phyloP scores from a whole-genome alignment of 2,329 filamentous ascomycete genomes.

The Cladosporium austrohemisphaericum region DNA sequence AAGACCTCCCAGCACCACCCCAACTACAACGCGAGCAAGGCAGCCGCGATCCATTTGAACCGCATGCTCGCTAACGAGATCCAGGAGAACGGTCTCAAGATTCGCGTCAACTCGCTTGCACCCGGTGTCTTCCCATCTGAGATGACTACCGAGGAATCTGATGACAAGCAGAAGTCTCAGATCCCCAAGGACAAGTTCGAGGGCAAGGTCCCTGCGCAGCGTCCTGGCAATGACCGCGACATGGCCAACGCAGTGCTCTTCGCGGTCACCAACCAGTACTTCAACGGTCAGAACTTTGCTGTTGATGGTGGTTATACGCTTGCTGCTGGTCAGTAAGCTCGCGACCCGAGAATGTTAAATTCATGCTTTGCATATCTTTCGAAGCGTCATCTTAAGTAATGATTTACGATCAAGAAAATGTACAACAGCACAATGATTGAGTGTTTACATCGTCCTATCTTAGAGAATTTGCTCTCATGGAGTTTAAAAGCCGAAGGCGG shows the following conservation, averaged over 20 bases:
- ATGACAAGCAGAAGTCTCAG: conserved; percentile 52
- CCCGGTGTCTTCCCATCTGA: conserved; percentile 55
- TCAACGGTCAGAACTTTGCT: conserved; percentile 48
- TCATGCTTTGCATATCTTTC: too few relatives aligned
- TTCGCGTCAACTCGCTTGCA: conserved; percentile 56
- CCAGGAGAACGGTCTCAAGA: conserved; percentile 49
- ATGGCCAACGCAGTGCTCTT: conserved; percentile 58
- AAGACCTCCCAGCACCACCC: conserved; percentile 47
- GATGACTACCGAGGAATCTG: conserved; percentile 53
- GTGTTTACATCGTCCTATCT: too few relatives aligned
- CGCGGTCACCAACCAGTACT: conserved; percentile 47
- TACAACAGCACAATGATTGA: too few relatives aligned
- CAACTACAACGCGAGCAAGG: conserved; percentile 49
- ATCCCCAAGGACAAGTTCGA: conserved; percentile 52
- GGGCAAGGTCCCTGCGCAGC: conserved; percentile 46
- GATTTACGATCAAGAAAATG: too few relatives aligned
- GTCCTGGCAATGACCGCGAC: conserved; percentile 56
- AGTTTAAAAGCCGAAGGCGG: too few relatives aligned
- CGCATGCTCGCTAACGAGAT: conserved; percentile 54
- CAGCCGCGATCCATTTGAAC: conserved; percentile 52
- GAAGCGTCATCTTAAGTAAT: too few relatives aligned
- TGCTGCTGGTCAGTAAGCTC: conserved; percentile 31
- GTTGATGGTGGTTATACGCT: conserved; percentile 55
- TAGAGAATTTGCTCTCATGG: too few relatives aligned
- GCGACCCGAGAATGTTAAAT: background rate